Evolutionary conservation across 768 basidiomycete species (phyloP).

Genomic region (Panaeolus cyanescens): DNA sequence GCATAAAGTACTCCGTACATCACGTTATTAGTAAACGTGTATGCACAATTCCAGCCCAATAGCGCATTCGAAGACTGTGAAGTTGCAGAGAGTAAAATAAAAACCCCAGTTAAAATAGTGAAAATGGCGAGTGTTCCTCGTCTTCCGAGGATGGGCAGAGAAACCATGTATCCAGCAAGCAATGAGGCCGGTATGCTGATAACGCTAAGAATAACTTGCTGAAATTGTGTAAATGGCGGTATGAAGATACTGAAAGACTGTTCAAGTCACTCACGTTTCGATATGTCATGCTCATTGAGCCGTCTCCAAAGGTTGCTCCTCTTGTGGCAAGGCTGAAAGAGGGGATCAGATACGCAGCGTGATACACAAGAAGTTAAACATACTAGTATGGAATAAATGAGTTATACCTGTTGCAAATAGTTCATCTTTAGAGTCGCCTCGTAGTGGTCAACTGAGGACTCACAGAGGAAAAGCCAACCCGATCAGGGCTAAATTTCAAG

Average conservation of each 20-base stretch:
- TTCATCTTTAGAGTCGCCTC: neutral
- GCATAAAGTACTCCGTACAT: constrained; percentile 82
- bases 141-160: constrained; percentile 63
- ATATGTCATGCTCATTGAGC: constrained; percentile 70
- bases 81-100: constrained; percentile 75
- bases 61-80: constrained; percentile 66
- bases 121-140: constrained; percentile 67
- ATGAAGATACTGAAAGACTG: neutral
- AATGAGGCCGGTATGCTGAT: constrained; percentile 74
- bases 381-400: constrained; percentile 32
- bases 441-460: constrained; percentile 34
- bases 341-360: neutral
- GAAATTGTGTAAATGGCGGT: neutral
- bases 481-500: constrained; percentile 54
- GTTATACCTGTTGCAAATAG: constrained; percentile 32
- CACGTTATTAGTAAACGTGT: constrained; percentile 56
- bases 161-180: constrained; percentile 72
- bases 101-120: constrained; percentile 70
- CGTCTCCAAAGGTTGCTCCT: constrained; percentile 71
- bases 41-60: constrained; percentile 82
- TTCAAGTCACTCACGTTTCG: constrained; percentile 49
- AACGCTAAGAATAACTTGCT: constrained; percentile 73
- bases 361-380: neutral
- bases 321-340: constrained; percentile 53
- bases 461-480: constrained; percentile 58